Base-by-base conservation (phyloP, 768 basidiomycete species). In the Lactarius akahatsu region DNA sequence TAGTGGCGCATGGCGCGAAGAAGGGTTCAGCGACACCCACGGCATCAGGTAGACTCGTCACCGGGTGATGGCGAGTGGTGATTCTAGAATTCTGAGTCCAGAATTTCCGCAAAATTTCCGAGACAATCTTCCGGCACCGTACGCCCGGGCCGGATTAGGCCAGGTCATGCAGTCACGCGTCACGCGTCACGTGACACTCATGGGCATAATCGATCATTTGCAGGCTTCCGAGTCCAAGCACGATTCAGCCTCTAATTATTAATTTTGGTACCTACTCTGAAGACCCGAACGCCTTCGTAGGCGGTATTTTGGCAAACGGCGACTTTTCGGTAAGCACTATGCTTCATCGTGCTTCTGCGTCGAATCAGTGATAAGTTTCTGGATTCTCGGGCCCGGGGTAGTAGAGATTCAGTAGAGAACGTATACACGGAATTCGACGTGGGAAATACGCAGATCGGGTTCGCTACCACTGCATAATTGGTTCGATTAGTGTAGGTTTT, bases 211-310 rank as follows among this genome's bases (percentile, higher is more conserved):
- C n/a, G n/a, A 4, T 30, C 4, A 30, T 2, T 30, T 2, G 30
- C 30, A 30, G 30, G 30, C 30, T 30, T n/a, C n/a, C n/a, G n/a
- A n/a, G n/a, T 30, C 30, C 30, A 30, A 30, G 30, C 70, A 30
- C 63, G 0, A 68, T 79, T 63, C 57, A 65, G 38, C 36, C 71
- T 1, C 66, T 58, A 18, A 71, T 50, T 16, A 63, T 73, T 72
- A 79, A 77, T 70, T 70, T 80, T 23, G 60, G 40, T 20, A 15
- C n/a, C 41, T 26, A 16, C 76, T 76, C 20, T 55, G 59, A 1
- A 58, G 65, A 56, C 28, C 57, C 52, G 4, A 41, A 36, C 16
- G 59, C 61, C 59, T 73, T 71, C 63, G 34, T 72, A 30, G 71
- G 67, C 15, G 65, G 63, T n/a, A 30, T 70, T 41, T 64, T 56